Evolutionary conservation across 257 asterid genomes (phyloP).

Genomic region (Solanum peruvianum): DNA sequence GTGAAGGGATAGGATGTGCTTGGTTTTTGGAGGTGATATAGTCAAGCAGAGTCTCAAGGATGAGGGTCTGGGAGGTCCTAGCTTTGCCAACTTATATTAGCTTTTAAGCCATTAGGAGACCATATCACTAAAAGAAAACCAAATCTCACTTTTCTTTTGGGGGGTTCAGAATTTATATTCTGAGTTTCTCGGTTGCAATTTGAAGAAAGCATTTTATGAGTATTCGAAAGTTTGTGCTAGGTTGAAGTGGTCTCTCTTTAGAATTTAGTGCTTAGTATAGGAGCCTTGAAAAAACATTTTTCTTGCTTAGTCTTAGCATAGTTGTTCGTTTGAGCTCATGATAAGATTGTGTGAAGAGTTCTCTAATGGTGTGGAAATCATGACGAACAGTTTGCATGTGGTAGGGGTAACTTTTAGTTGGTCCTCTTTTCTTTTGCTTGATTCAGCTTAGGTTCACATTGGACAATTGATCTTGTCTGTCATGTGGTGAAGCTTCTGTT

Average conservation of each 20-base stretch:
- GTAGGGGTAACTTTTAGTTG: background rate
- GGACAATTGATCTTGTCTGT: background rate
- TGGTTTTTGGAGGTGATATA: background rate
- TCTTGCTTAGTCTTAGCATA: background rate
- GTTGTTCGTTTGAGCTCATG: background rate
- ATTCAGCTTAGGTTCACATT: background rate
- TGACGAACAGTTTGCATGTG: background rate
- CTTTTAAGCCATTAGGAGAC: background rate
- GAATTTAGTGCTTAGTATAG: background rate
- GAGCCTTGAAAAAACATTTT: background rate
- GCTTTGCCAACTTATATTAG: background rate
- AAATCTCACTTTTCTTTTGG: background rate
- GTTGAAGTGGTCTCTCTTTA: background rate
- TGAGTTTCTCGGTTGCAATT: background rate
- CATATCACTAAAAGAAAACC: background rate
- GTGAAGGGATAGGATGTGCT: background rate
- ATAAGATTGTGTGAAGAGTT: background rate
- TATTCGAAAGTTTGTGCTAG: background rate
- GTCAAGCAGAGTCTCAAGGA: background rate
- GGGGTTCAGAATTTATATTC: background rate
- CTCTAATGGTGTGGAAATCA: background rate
- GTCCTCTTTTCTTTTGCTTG: background rate
- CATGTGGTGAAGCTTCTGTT: background rate
- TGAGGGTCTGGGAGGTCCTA: background rate
- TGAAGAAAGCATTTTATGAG: background rate